These are phyloP conservation scores for Calonectria pauciramosa DNA, from an alignment of 2,329 filamentous ascomycete species.

Conservation along the genomic window DNA sequence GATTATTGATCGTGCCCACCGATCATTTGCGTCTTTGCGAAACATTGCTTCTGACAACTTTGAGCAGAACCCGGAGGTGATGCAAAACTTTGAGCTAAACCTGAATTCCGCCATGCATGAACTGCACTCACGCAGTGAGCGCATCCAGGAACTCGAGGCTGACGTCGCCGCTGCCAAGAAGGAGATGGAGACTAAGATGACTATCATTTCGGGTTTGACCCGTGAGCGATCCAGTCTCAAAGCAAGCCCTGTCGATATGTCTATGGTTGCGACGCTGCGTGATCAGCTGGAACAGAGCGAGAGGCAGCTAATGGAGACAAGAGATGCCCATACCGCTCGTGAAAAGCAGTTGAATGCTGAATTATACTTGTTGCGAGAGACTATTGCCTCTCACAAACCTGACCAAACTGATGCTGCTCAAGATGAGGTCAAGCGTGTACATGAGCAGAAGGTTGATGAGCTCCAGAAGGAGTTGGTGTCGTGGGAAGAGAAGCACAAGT, in stretches of 20 bases:
- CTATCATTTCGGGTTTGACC: slow-evolving; percentile 93
- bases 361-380: slow-evolving; percentile 75
- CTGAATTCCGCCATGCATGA: slow-evolving; percentile 94
- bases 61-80: slow-evolving; percentile 82
- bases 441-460: slow-evolving; percentile 71
- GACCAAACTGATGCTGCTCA: slow-evolving; percentile 46
- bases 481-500: slow-evolving; percentile 84
- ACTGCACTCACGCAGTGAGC: slow-evolving; percentile 86
- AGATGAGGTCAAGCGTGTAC: slow-evolving; percentile 51
- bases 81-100: slow-evolving; percentile 94
- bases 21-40: slow-evolving; percentile 89
- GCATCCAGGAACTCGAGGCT: slow-evolving; percentile 89
- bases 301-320: slow-evolving; percentile 80
- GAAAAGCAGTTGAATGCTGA: slow-evolving; percentile 83
- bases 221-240: slow-evolving; percentile 93
- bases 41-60: slow-evolving; percentile 92
- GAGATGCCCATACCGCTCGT: slow-evolving; percentile 78
- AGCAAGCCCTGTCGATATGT: slow-evolving; percentile 88
- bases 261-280: slow-evolving; percentile 86
- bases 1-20: slow-evolving; percentile 89
- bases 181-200: slow-evolving; percentile 97
- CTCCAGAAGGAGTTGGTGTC: slow-evolving; percentile 79
- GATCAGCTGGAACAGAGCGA: slow-evolving; percentile 92
- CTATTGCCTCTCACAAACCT: slow-evolving; percentile 54
- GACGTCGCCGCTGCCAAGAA: slow-evolving; percentile 88